A percentile compares a stretch with the other conserved stretches of the same genome.
These are phyloP conservation scores for Lecanoromycetidae sp. DNA, from an alignment of 2,329 filamentous ascomycete species.

Conservation along the genomic window DNA sequence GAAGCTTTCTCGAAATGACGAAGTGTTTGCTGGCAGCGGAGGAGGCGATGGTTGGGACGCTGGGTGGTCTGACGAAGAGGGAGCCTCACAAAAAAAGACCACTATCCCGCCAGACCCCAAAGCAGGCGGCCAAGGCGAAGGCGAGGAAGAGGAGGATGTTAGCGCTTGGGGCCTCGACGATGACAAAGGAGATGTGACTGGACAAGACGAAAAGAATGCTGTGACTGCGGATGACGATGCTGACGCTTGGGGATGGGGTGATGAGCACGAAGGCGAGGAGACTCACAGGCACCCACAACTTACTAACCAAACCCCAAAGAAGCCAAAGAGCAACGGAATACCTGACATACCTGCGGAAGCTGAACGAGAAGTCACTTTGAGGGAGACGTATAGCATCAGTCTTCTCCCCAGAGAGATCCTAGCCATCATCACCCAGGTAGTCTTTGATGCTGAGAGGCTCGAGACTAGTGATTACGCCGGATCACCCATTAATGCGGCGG, in stretches of 20 bases:
- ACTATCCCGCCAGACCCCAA: slow-evolving; percentile 10
- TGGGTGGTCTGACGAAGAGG: slow-evolving; percentile 63
- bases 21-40: slow-evolving; percentile 47
- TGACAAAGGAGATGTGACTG: slow-evolving; percentile 19
- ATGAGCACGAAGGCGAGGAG: slow-evolving; percentile 37
- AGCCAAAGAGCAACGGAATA: slow-evolving; percentile 16
- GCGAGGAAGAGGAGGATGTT: slow-evolving; percentile 33
- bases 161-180: slow-evolving; percentile 42
- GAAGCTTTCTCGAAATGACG: slow-evolving; percentile 58
- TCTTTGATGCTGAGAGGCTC: slow-evolving; percentile 31
- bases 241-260: slow-evolving; percentile 80
- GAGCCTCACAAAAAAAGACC: slow-evolving; percentile 17
- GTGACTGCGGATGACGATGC: slow-evolving; percentile 26
- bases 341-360: slow-evolving; percentile 10
- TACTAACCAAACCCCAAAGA: slow-evolving; percentile 20
- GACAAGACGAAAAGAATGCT: slow-evolving; percentile 14
- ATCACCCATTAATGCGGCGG: slow-evolving; percentile 30
- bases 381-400: slow-evolving; percentile 79
- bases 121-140: slow-evolving; percentile 11
- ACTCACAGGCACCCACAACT: slow-evolving; percentile 8
- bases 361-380: slow-evolving; percentile 59
- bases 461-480: slow-evolving; percentile 22
- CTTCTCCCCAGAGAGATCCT: slow-evolving; percentile 68
- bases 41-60: slow-evolving; percentile 57
- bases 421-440: slow-evolving; percentile 30